Evolutionary conservation across 495 filamentous ascomycete genomes (phyloP).

Genomic region (Rostrohypoxylon terebratum): DNA sequence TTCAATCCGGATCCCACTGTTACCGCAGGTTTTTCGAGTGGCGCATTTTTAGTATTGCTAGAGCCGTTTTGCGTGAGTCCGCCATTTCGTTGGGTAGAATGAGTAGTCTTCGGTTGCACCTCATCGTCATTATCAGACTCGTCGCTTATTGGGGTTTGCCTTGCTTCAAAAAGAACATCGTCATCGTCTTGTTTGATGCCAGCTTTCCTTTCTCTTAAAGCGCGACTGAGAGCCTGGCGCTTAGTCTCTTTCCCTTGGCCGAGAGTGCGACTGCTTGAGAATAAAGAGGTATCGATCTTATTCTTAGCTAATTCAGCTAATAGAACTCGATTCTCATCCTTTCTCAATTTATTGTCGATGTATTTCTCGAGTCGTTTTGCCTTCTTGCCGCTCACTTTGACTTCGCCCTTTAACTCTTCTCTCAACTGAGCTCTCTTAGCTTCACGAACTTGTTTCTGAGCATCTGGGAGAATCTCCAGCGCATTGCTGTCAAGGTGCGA

Average conservation of each 20-base stretch:
- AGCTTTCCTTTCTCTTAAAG: conserved; percentile 67
- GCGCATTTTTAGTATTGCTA: neutral
- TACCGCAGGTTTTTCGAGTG: conserved; percentile 33
- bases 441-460: conserved; percentile 74
- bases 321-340: conserved; percentile 89
- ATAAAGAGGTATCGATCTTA: conserved; percentile 83
- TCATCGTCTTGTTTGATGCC: conserved; percentile 62
- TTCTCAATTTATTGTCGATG: conserved; percentile 93
- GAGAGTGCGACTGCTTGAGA: conserved; percentile 79
- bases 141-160: conserved; percentile 42
- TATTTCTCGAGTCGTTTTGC: conserved; percentile 96
- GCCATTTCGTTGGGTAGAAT: neutral
- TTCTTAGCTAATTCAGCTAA: conserved; percentile 81
- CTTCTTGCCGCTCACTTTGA: conserved; percentile 90
- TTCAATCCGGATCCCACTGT: conserved; percentile 84
- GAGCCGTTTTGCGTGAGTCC: neutral
- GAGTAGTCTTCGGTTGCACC: conserved; percentile 19
- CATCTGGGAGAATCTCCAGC: conserved; percentile 72
- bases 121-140: conserved; percentile 51
- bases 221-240: conserved; percentile 70
- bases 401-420: conserved; percentile 73
- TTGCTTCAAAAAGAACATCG: conserved; percentile 52
- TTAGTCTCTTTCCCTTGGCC: conserved; percentile 75
- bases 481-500: conserved; percentile 73
- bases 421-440: conserved; percentile 68